Evolutionary conservation across 176 grass and related monocot genomes (phyloP).

Genomic region (Saccharum officinarum): DNA sequence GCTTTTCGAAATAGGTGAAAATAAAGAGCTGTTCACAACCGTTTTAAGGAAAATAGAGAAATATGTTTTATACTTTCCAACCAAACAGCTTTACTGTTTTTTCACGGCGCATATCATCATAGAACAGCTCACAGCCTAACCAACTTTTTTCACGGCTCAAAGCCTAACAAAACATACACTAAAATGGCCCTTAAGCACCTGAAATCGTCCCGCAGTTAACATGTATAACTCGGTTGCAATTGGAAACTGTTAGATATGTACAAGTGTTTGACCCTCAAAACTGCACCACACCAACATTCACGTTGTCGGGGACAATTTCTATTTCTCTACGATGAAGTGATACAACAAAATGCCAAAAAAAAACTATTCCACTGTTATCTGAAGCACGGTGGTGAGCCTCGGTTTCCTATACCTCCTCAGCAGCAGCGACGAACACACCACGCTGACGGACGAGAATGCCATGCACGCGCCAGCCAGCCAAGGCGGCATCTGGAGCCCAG

Average conservation of each 20-base stretch:
- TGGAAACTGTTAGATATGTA: slow-evolving; percentile 35
- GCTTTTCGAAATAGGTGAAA: too few relatives aligned
- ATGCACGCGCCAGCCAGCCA: slow-evolving; percentile 91
- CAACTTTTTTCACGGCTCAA: too few relatives aligned
- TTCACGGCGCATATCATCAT: too few relatives aligned
- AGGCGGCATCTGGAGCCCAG: slow-evolving; percentile 63
- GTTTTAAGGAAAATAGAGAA: too few relatives aligned
- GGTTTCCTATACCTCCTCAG: slow-evolving; percentile 92
- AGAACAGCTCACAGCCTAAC: too few relatives aligned
- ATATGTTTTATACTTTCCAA: too few relatives aligned
- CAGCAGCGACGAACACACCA: slow-evolving; percentile 89
- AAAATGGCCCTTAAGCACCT: too few relatives aligned
- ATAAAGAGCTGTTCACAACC: too few relatives aligned
- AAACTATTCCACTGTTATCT: slow-evolving; percentile 82
- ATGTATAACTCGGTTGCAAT: not conserved
- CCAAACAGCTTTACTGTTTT: too few relatives aligned
- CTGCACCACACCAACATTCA: not conserved
- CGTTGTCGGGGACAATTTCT: not conserved
- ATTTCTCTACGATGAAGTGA: slow-evolving; percentile 14
- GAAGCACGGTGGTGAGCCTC: slow-evolving; percentile 82
- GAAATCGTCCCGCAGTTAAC: not conserved
- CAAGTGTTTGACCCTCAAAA: slow-evolving; percentile 22
- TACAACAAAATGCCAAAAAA: not conserved
- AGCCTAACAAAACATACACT: too few relatives aligned
- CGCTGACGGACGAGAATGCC: slow-evolving; percentile 89